These are phyloP conservation scores for Naegleria fowleri DNA, from an alignment of 208 protist genomes.

Conservation along the genomic window DNA sequence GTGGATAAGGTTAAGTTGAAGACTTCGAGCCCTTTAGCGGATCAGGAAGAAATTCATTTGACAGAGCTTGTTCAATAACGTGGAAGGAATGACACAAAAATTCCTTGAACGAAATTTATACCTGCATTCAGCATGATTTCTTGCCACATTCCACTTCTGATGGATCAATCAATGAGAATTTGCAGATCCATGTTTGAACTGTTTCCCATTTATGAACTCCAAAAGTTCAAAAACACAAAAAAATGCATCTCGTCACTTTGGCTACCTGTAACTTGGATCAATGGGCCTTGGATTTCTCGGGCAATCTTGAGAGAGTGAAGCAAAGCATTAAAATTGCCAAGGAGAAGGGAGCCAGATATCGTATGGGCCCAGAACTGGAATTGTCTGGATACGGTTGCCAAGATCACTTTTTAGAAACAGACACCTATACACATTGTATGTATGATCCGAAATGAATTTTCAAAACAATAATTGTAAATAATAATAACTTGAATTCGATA, in stretches of 20 bases:
- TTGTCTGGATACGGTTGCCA: conserved; percentile 69
- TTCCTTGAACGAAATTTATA: no score
- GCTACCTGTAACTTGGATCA: conserved; percentile 75
- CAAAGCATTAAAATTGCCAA: conserved; percentile 52
- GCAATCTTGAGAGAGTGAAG: conserved; percentile 59
- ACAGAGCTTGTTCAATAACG: no score
- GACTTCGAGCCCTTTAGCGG: no score
- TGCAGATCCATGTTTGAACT: no score
- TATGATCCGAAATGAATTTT: background rate
- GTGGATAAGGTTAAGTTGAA: background rate
- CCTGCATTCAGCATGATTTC: no score
- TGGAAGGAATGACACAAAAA: no score
- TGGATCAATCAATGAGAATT: no score
- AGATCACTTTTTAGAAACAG: conserved; percentile 70
- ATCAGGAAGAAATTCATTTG: no score
- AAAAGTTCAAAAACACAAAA: background rate
- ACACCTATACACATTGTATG: conserved; percentile 51
- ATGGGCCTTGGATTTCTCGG: conserved; percentile 69
- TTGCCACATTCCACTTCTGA: no score
- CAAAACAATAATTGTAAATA: background rate
- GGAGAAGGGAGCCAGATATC: conserved; percentile 34
- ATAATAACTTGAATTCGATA: no score
- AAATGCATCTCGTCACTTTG: conserved; percentile 26
- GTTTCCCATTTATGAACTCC: background rate
- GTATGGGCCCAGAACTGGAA: conserved; percentile 54